Base-by-base conservation (phyloP, 192 early-diverging fungal genomes). In the Dispira simplex region DNA sequence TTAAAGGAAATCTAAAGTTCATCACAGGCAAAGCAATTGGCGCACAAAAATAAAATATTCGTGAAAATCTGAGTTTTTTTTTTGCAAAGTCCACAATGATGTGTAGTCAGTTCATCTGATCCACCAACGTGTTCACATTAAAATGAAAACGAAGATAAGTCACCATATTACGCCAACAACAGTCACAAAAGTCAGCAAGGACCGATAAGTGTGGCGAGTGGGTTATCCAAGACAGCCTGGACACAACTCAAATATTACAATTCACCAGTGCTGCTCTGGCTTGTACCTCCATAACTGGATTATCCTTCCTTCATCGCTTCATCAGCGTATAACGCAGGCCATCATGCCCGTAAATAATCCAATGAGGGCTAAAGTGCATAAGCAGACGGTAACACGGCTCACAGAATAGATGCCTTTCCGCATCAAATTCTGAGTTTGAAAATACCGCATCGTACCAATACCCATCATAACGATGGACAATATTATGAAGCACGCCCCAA, bases 371-470 rank as follows among this genome's bases (percentile, higher is more conserved):
- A 71, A 26, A 0, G 80, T 70, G 0, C 77, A 75, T 2, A 80
- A 4, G 23, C 80, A 53, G 10, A 78, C 72, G 57, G 71, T 80
- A 1, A 75, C 78, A 49, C 83, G 75, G 66, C 82, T 86, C 13
- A 85, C 84, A 2, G 87, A 83, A 68, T 86, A 90, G 49, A 78
- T 73, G 23, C 84, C 84, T 63, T 73, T 76, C 10, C 80, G 83
- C 79, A 90, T 81, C 18, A 81, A 65, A 6, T 62, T 62, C 70
- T 90, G 87, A 23, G 80, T 77, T 68, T 82, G 79, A 69, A 90
- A 87, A 67, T 86, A 90, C 54, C 87, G 68, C 53, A 78, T 71
- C 12, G 81, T 70, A 2, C 79, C 87, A 63, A 90, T 71, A 58
- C 77, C 64, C 14, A 87, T 71, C 67, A 86, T 85, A 18, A 77